Percentiles rank a stretch among this genome's conserved stretches.
These are phyloP conservation scores for Coniella vitis DNA, from an alignment of 2,329 filamentous ascomycete species.

Conservation along the genomic window DNA sequence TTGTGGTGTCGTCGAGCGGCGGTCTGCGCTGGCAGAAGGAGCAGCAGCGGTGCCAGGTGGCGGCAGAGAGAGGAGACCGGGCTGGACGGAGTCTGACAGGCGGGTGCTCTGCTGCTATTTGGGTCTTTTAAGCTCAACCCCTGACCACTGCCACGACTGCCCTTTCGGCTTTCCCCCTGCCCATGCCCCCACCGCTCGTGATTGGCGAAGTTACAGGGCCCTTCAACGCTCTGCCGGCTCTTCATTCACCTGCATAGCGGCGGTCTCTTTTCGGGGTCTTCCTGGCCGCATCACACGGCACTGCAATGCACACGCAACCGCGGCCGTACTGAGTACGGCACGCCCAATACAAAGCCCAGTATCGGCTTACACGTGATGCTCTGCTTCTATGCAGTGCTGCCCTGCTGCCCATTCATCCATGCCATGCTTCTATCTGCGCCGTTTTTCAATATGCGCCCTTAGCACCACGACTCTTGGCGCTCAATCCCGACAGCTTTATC, in stretches of 20 bases:
- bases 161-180: conserved; percentile 15
- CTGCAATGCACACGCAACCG: not conserved
- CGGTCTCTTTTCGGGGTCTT: not conserved
- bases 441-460: too few species aligned
- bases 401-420: too few species aligned
- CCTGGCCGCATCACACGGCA: not conserved
- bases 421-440: too few species aligned
- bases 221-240: conserved; percentile 1
- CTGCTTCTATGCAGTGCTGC: too few species aligned
- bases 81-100: conserved; percentile 27
- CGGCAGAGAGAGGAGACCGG: conserved; percentile 14
- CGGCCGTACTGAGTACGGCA: too few species aligned
- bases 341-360: too few species aligned
- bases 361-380: too few species aligned
- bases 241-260: not conserved
- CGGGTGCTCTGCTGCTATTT: conserved; percentile 47
- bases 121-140: conserved; percentile 44
- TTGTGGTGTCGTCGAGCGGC: not conserved
- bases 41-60: not conserved
- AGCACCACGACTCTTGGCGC: too few species aligned
- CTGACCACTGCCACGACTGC: conserved; percentile 17
- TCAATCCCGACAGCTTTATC: too few species aligned
- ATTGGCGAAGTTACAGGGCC: conserved; percentile 19
- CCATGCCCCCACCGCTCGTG: conserved; percentile 18
- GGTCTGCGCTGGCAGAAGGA: not conserved